Base-by-base conservation (phyloP, 148 eudicot species). In the Rhododendron ovatum region DNA sequence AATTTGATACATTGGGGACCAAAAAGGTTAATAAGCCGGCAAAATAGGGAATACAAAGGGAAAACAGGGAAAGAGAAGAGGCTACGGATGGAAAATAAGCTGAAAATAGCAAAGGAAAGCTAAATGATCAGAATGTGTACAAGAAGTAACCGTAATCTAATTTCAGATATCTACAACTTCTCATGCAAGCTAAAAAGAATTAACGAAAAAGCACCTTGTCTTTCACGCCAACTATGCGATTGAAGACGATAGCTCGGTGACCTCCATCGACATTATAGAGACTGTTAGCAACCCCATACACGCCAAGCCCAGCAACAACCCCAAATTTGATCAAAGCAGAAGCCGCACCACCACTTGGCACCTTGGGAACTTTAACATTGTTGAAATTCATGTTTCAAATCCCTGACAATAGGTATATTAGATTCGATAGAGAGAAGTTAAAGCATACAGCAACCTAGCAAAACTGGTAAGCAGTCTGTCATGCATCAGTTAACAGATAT, bases 251-350 rank as follows among this genome's bases (percentile, higher is more conserved):
- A 47, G 99, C 99, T 24, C 99, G 89, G 86, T 96, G 98, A 45
- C 99, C 98, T 75, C 99, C 98, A 74, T 95, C 98, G 10, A 95
- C 98, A 87, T 95, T 95, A 92, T 96, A 96, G 51, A 96, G 91
- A 91, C 98, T 93, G 90, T 96, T 91, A 82, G 91, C 79, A 84
- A 90, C 81, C 85, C 93, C 99, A 88, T 96, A 96, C 41, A 93
- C 73, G 10, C 95, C 98, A 69, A 95, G 83, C 50, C 90, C 96
- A 74, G 91, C 92, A 88, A 96, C 67, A 87, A 92, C 82, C 53
- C 98, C 98, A 37, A 91, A 80, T 90, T 88, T 93, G 84, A 93
- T 81, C 81, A 95, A 87, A 76, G 98, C 92, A 67, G 96, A 92
- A 48, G 94, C 90, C 24, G 94, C 95, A 47, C 95, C 95, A 43